Evolutionary conservation across 371 early-diverging fungal species (phyloP).

Genomic region (Mortierella sp.): DNA sequence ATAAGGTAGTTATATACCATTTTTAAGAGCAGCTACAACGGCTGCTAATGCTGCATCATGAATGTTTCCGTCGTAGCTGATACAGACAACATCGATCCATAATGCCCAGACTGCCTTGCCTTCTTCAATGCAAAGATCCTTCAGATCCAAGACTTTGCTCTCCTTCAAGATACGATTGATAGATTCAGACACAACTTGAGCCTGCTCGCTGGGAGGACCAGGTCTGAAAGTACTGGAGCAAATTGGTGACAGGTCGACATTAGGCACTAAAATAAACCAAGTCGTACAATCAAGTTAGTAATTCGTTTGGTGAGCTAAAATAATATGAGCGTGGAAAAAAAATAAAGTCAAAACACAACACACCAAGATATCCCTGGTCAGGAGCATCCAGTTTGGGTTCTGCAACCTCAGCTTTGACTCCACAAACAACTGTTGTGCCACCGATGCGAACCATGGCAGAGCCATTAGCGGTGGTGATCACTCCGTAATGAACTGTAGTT

Average conservation of each 20-base stretch:
- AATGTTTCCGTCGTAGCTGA: slow-evolving; percentile 93
- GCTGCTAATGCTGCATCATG: slow-evolving; percentile 91
- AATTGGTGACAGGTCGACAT: slow-evolving; percentile 91
- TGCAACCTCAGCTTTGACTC: slow-evolving; percentile 95
- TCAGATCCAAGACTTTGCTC: slow-evolving; percentile 77
- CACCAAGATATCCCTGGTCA: slow-evolving; percentile 85
- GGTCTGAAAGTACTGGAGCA: slow-evolving; percentile 86
- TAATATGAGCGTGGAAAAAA: not conserved
- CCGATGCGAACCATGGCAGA: slow-evolving; percentile 92
- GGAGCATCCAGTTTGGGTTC: slow-evolving; percentile 81
- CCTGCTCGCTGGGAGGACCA: slow-evolving; percentile 90
- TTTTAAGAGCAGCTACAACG: slow-evolving; percentile 76
- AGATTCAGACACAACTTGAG: slow-evolving; percentile 87
- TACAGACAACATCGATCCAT: slow-evolving; percentile 90
- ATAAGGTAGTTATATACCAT: slow-evolving; percentile 63
- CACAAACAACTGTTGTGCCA: slow-evolving; percentile 92
- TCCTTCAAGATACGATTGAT: slow-evolving; percentile 76
- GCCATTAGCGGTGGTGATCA: slow-evolving; percentile 87
- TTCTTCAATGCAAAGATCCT: slow-evolving; percentile 83
- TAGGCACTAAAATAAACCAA: slow-evolving; percentile 75
- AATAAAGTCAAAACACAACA: not conserved
- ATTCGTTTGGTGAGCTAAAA: not conserved
- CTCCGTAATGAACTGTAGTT: slow-evolving; percentile 70
- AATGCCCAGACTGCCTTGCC: slow-evolving; percentile 92
- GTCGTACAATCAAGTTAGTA: not conserved